These are phyloP conservation scores for Xylaria longipes DNA, from an alignment of 495 filamentous ascomycete genomes.

Conservation along the genomic window DNA sequence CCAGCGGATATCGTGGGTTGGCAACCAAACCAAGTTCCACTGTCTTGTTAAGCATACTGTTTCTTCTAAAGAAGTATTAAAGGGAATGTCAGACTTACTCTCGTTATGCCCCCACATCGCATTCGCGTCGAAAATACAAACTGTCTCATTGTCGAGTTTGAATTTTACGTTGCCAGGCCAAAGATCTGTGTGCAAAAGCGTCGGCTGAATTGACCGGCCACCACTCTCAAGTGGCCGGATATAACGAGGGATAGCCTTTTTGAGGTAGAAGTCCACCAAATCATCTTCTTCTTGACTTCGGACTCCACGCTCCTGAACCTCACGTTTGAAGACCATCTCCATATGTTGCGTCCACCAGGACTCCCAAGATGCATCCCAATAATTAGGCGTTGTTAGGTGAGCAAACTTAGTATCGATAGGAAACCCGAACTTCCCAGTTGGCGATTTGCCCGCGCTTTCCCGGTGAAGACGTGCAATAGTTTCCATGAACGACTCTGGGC, in stretches of 20 bases:
- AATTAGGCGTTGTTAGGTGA: conserved; percentile 46
- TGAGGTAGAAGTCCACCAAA: conserved; percentile 35
- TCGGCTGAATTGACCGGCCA: conserved; percentile 49
- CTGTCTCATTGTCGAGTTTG: conserved; percentile 39
- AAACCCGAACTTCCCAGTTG: conserved; percentile 59
- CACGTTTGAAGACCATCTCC: conserved; percentile 27
- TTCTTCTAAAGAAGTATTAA: background rate
- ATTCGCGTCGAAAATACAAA: conserved; percentile 54
- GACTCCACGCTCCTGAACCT: conserved; percentile 7
- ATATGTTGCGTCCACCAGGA: conserved; percentile 45
- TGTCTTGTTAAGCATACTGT: conserved; percentile 2
- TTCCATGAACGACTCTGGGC: conserved; percentile 38
- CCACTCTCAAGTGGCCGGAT: conserved; percentile 47
- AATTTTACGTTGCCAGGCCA: conserved; percentile 54
- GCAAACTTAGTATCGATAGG: conserved; percentile 53
- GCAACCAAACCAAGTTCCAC: conserved; percentile 48
- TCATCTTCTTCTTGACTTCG: conserved; percentile 22
- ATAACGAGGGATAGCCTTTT: conserved; percentile 47
- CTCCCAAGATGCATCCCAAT: conserved; percentile 55
- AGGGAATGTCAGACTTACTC: conserved; percentile 12
- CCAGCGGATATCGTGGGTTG: conserved; percentile 33
- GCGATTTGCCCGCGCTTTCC: conserved; percentile 45
- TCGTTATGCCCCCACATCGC: conserved; percentile 59
- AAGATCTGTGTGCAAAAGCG: conserved; percentile 53
- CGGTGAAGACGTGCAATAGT: conserved; percentile 49